A percentile compares a stretch with the other conserved stretches of the same genome.
These are phyloP conservation scores for Naganishia sp. DNA, from an alignment of 1,284 basidiomycete genomes.

Conservation along the genomic window DNA sequence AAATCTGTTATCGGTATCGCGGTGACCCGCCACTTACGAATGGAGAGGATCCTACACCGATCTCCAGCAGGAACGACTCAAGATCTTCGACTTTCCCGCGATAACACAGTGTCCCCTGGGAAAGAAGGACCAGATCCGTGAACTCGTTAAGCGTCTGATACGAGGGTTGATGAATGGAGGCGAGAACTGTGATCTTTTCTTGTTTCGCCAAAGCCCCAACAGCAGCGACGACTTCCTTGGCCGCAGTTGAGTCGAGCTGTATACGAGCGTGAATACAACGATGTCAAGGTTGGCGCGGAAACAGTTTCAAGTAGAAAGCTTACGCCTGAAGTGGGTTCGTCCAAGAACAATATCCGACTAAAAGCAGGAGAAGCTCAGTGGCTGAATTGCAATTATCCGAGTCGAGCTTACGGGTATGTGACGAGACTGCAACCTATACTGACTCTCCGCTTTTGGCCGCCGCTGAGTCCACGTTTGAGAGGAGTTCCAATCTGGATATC, in stretches of 20 bases:
- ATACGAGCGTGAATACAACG: not conserved
- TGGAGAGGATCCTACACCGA: conserved; percentile 37
- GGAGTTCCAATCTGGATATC: conserved; percentile 48
- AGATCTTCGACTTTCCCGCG: conserved; percentile 35
- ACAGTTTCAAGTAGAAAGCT: not conserved
- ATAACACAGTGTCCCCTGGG: conserved; percentile 42
- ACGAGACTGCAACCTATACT: conserved; percentile 49
- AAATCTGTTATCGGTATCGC: not conserved
- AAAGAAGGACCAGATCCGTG: conserved; percentile 44
- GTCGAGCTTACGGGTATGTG: conserved; percentile 38
- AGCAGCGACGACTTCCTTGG: conserved; percentile 46
- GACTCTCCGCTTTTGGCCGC: conserved; percentile 52
- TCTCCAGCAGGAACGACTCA: conserved; percentile 38
- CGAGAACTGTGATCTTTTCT: conserved; percentile 43
- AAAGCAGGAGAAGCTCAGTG: not conserved
- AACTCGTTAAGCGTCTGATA: conserved; percentile 49
- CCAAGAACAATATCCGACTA: conserved; percentile 47
- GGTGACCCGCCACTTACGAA: conserved; percentile 19
- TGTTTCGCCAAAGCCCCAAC: conserved; percentile 39
- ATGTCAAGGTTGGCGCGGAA: not conserved
- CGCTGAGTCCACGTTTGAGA: conserved; percentile 48
- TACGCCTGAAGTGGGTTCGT: conserved; percentile 51
- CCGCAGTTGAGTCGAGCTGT: conserved; percentile 39
- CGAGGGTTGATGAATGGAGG: conserved; percentile 52
- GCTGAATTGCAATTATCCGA: not conserved